Percentiles rank a stretch among this genome's conserved stretches.
phyloP scores from a whole-genome alignment of 2,329 filamentous ascomycete species.

The Sporothrix globosa region DNA sequence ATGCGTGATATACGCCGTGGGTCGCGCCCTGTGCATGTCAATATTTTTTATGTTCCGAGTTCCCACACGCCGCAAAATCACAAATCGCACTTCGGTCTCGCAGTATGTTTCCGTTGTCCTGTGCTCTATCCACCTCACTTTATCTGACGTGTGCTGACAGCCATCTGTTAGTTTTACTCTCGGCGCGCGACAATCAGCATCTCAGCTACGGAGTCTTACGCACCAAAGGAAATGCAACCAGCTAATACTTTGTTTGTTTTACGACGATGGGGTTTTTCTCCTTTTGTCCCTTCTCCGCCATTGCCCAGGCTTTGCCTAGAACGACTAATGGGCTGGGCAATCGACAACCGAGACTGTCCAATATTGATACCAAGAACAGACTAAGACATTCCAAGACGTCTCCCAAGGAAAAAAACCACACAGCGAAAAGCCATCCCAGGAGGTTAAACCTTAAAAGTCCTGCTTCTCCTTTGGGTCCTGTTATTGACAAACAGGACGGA shows the following conservation, averaged over 20 bases:
- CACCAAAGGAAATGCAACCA: neutral
- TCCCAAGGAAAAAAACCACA: neutral
- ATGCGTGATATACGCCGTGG: slow-evolving; percentile 6
- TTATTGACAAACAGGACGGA: slow-evolving; percentile 1
- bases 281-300: neutral
- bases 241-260: neutral
- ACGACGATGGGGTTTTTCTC: neutral
- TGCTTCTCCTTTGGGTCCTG: neutral
- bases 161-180: neutral
- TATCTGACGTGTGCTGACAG: slow-evolving; percentile 18
- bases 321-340: neutral
- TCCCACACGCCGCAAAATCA: neutral
- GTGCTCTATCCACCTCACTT: neutral
- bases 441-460: neutral
- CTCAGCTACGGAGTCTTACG: too few relatives aligned
- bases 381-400: slow-evolving; percentile 15
- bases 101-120: neutral
- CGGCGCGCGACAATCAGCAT: neutral
- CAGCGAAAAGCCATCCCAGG: neutral
- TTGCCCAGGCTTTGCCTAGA: slow-evolving; percentile 10
- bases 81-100: neutral
- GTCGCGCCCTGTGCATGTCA: neutral
- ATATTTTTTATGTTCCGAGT: too few relatives aligned
- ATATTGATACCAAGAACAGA: neutral
- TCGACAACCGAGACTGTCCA: neutral